Evolutionary conservation across 805 yeast species (phyloP), one percentile per base, ranked within the genome.

Genomic region (Saturnispora kantuleensis): DNA sequence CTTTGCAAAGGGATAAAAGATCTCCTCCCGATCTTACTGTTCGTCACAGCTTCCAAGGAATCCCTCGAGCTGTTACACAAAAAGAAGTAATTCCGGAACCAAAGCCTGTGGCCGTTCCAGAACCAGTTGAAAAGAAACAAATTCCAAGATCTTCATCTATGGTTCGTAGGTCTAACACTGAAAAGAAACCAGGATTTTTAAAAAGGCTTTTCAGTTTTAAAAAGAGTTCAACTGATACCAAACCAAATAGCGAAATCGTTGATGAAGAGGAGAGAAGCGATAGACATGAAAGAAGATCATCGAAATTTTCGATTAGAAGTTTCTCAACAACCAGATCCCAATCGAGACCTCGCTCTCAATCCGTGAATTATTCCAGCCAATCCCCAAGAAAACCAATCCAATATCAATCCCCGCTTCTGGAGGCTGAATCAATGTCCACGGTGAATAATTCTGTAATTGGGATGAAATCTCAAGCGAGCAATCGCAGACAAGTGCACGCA

Each of bases 401-500:
- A 31, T 37, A 26, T 28, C 41, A 30, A 15, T 13, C 26, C 10
- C 37, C 39, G 26, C 21, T 38, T 2, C 15, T 38, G 9, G 41
- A 38, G 31, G 41, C 30, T 9, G 42, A 31, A 39, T 28, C 42
- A 8, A 17, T 10, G 15, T 29, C 32, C 5, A 21, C 26, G 8
- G 26, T 21, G 5, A 21, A 21, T 21, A 21, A 21, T 33, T 28
- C 38, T 16, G 29, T 35, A 13, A 26, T 10, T 34, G 46, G 35
- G 9, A 26, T 30, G 32, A 37, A 34, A 16, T 34, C 45, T 18
- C 30, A 21, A 1, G 50, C 40, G 49, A 46, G 49, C 46, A 46
- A 46, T 46, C 46, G 46, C 33, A 42, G 31, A 30, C 32, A 30
- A 35, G 10, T 18, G 8, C n/a, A 38, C 10, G 10, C 30, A n/a